Evolutionary conservation across 805 yeast species (phyloP), one percentile per base, ranked within the genome.

Genomic region (Debaryomyces maramus): DNA sequence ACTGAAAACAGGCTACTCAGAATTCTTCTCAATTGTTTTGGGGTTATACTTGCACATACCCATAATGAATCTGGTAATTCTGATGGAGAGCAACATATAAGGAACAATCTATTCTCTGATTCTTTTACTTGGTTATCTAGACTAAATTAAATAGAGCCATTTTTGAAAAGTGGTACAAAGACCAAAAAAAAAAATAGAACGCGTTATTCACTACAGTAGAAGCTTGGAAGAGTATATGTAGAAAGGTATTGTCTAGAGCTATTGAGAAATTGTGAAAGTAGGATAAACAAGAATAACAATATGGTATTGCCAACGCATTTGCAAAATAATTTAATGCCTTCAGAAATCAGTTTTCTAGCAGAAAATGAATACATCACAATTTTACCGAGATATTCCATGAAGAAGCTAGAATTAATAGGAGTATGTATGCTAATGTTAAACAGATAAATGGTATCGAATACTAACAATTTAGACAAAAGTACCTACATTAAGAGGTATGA

Each of bases 301-400:
- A 85, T 85, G 95, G 75, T 88, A 4, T 66, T 85, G 20, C 89
- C 91, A 3, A 55, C 60, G 4, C 62, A 70, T 24, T 65, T 77
- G 19, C 77, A 73, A 44, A 65, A 69, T 43, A 78, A 81, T 11
- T 77, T 89, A 38, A 67, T 83, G 26, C 89, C 96, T 0, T 71
- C 81, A 13, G 98, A 91, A 58, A 70, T 90, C 31, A 85, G 81
- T 49, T 93, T 87, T 52, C 67, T 88, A 19, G 93, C 95, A 2
- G 97, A 93, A 55, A 88, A 85, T 58, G 88, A 84, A 42, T 62
- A 59, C 3, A 73, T 89, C 6, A 75, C 80, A 17, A 82, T 90
- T 8, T 71, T 89, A n/a, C 96, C 97, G 4, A 72, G 93, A 43
- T 85, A 83, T 55, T 63, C 82, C 2, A 73, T 85, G 78, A 78